Evolutionary conservation across 306 rosid species (phyloP), one percentile per base, ranked within the genome.

Genomic region (Pyrus communis): DNA sequence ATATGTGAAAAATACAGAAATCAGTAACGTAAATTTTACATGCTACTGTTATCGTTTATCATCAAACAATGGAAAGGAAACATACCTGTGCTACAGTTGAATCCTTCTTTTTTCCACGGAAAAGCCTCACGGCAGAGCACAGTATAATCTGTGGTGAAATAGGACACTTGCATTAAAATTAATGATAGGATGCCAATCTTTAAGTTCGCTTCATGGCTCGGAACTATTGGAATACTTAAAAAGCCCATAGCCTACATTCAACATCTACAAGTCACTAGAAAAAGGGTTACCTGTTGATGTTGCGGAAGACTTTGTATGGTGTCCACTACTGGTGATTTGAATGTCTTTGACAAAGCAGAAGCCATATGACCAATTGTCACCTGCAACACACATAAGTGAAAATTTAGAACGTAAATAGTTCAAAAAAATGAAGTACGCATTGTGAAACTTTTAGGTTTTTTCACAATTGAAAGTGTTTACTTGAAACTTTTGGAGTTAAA

Each of bases 261-360:
- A 30, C 27, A 3, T 13, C 7, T 23, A 75, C 45, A 14, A 51
- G 40, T 67, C 69, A 23, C 27, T 25, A 60, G 79, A 82, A 68
- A 63, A 75, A 83, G 45, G 71, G 22, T 80, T 87, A 93, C 98
- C 94, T 93, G 97, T 75, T 95, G 99, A 88, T 95, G 97, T 77
- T 88, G 99, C 31, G 99, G 99, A 74, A 95, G 93, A 81, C 96
- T 85, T 79, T 88, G 96, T 81, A 95, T 89, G 51, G 95, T 92
- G 76, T 92, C 97, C 78, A 92, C 92, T 54, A 86, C 92, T 2
- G 96, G 92, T 38, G 97, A 90, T 81, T 82, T 89, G 83, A 78
- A 95, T 23, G 96, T 89, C 89, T 88, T 95, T 71, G 99, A 88
- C 88, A 92, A 86, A 57, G 96, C 96, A 74, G 82, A 71, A 57